Percentiles rank a stretch among this genome's conserved stretches.
Evolutionary conservation across 2,329 filamentous ascomycete species (phyloP).

Genomic region (Zalaria sp.): DNA sequence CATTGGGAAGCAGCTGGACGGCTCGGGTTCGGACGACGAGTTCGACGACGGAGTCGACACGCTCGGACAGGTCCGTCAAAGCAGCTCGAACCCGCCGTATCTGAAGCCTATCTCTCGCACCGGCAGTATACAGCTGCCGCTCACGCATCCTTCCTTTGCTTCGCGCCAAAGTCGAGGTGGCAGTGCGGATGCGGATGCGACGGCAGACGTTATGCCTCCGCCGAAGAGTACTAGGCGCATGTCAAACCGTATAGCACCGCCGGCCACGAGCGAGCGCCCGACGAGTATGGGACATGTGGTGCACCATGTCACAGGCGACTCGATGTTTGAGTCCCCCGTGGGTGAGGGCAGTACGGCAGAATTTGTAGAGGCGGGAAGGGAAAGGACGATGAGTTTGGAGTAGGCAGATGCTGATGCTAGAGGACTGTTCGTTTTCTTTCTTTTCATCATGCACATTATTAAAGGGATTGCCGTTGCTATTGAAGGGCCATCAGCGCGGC

Average conservation of each 20-base stretch:
- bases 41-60: background rate
- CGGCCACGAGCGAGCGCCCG: constrained; percentile 3
- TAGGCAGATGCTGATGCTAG: background rate
- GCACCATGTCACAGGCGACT: constrained; percentile 6
- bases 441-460: no score
- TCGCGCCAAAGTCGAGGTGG: background rate
- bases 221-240: background rate
- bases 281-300: constrained; percentile 7
- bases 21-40: constrained; percentile 2
- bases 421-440: no score
- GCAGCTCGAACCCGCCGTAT: constrained; percentile 1
- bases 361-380: constrained; percentile 2
- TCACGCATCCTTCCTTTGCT: background rate
- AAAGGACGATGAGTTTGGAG: constrained; percentile 4
- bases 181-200: background rate
- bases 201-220: background rate
- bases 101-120: constrained; percentile 6
- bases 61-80: background rate
- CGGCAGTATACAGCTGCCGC: constrained; percentile 5
- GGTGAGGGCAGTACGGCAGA: constrained; percentile 6
- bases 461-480: no score
- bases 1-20: background rate
- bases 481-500: no score
- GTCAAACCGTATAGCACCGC: background rate
- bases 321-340: constrained; percentile 4